These are phyloP conservation scores for Solanum acaule DNA, from an alignment of 257 asterid species.

Conservation along the genomic window DNA sequence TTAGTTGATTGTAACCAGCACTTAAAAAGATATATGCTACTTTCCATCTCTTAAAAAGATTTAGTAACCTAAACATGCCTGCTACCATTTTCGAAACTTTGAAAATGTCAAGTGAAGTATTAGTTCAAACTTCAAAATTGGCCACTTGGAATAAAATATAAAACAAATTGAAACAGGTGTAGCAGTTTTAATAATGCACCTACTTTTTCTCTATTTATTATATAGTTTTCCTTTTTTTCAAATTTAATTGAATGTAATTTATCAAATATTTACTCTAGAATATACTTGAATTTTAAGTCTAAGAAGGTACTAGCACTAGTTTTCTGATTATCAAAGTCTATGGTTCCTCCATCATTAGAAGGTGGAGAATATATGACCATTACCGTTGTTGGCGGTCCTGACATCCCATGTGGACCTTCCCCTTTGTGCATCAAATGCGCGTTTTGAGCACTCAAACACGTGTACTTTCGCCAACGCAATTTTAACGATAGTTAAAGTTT, in stretches of 20 bases:
- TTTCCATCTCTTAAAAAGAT: background rate
- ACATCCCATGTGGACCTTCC: conserved; percentile 36
- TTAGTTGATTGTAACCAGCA: background rate
- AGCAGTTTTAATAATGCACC: background rate
- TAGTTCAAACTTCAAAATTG: background rate
- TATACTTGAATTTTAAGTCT: background rate
- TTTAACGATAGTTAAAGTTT: conserved; percentile 7
- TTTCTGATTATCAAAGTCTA: background rate
- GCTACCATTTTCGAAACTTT: background rate
- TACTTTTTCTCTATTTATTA: background rate
- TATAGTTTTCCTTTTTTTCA: background rate
- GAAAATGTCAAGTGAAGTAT: background rate
- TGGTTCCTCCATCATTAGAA: background rate
- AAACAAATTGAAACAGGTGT: background rate
- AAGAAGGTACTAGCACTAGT: background rate
- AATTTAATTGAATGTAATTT: background rate
- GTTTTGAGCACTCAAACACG: conserved; percentile 52
- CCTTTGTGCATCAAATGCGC: conserved; percentile 29
- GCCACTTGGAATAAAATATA: background rate
- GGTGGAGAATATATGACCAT: background rate
- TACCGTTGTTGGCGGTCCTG: background rate
- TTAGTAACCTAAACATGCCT: background rate
- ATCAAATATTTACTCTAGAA: background rate
- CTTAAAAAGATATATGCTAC: background rate
- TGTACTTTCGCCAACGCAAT: conserved; percentile 1